Evolutionary conservation across 1,284 basidiomycete genomes (phyloP).

Genomic region (Cutaneotrichosporon sp.): DNA sequence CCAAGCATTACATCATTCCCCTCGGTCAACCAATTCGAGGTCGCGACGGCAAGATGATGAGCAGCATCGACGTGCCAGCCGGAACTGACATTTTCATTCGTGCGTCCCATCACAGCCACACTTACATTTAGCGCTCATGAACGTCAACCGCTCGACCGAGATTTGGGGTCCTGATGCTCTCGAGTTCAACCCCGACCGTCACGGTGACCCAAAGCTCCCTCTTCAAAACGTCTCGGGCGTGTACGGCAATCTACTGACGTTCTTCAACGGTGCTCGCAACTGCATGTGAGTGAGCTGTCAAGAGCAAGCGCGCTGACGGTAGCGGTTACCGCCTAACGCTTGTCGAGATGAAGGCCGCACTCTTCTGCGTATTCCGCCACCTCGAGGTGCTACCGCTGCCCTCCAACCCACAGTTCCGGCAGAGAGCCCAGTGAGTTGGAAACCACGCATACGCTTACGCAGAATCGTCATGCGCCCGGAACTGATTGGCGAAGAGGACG

Average conservation of each 20-base stretch:
- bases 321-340: constrained; percentile 67
- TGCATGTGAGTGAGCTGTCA: constrained; percentile 56
- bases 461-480: constrained; percentile 50
- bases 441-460: not conserved
- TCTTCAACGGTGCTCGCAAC: constrained; percentile 64
- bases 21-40: constrained; percentile 54
- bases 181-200: constrained; percentile 57
- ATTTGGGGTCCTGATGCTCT: constrained; percentile 72
- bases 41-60: constrained; percentile 47
- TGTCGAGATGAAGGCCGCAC: constrained; percentile 63
- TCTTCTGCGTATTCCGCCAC: constrained; percentile 61
- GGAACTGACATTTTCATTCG: constrained; percentile 48
- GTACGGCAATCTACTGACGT: constrained; percentile 66
- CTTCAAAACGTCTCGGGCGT: constrained; percentile 60
- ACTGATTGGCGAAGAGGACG: constrained; percentile 44
- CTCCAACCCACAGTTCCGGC: constrained; percentile 31
- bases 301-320: constrained; percentile 1
- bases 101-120: constrained; percentile 33
- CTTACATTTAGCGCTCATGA: constrained; percentile 18
- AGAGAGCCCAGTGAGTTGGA: constrained; percentile 31
- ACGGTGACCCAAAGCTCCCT: constrained; percentile 22
- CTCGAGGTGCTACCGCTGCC: constrained; percentile 60
- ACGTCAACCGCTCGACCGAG: constrained; percentile 61
- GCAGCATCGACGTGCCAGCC: constrained; percentile 28
- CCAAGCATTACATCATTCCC: constrained; percentile 64